Conservation (phyloP, 805 yeast genomes). For the Pichia scutulata region DNA sequence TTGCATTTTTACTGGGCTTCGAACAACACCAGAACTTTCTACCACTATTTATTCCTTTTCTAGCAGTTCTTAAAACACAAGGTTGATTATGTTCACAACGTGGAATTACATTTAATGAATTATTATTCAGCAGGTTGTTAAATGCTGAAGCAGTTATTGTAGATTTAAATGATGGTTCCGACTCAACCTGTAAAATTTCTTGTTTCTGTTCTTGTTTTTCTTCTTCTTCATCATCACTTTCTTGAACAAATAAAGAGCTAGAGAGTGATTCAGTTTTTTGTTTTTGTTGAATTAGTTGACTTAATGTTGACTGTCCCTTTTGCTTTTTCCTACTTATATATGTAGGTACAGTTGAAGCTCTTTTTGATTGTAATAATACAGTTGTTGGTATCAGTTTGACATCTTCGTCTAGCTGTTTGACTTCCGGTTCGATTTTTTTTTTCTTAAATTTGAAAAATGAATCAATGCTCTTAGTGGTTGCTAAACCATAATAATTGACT, state of each 20-base stretch:
- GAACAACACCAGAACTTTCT: conserved; percentile 49
- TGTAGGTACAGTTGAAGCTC: conserved; percentile 1
- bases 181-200: background rate
- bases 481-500: conserved; percentile 36
- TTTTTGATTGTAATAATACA: background rate
- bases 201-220: background rate
- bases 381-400: background rate
- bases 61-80: conserved; percentile 40
- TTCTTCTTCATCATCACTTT: conserved; percentile 11
- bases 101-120: conserved; percentile 26
- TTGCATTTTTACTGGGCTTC: conserved; percentile 22
- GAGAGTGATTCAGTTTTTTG: background rate
- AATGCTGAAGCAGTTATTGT: conserved; percentile 15
- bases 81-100: conserved; percentile 40
- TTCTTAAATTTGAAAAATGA: conserved; percentile 19
- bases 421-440: background rate
- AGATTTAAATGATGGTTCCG: background rate
- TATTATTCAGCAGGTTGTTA: conserved; percentile 14
- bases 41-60: conserved; percentile 37
- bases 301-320: conserved; percentile 10
- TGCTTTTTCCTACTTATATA: conserved; percentile 18
- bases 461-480: conserved; percentile 23
- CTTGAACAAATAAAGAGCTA: conserved; percentile 12
- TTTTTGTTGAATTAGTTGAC: background rate
- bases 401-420: background rate